These are phyloP conservation scores for Lipomyces spencermartinsiae DNA, from an alignment of 805 yeast species.

Conservation along the genomic window DNA sequence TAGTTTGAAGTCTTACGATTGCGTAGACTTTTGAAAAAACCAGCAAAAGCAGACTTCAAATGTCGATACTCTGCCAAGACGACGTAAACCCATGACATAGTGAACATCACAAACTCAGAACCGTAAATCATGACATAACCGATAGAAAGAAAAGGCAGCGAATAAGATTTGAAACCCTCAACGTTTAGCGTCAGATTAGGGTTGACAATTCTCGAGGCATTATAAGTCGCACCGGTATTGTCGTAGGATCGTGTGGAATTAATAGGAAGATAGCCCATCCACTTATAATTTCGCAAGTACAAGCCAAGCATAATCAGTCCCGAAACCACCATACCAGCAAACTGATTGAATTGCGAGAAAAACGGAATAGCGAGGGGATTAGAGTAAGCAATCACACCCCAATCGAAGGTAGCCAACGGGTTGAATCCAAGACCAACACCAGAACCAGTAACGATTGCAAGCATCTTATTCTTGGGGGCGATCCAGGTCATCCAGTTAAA, in stretches of 20 bases:
- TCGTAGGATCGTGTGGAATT: constrained; percentile 51
- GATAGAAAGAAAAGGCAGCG: constrained; percentile 63
- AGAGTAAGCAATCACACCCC: constrained; percentile 51
- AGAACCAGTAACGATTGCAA: constrained; percentile 71
- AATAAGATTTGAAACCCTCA: constrained; percentile 59
- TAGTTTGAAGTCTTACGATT: constrained; percentile 14
- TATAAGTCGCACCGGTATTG: constrained; percentile 47
- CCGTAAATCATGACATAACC: constrained; percentile 36
- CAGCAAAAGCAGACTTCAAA: constrained; percentile 15
- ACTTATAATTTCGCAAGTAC: constrained; percentile 56
- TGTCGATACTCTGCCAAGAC: constrained; percentile 23
- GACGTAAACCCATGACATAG: constrained; percentile 28
- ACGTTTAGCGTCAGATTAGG: constrained; percentile 53
- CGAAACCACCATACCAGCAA: constrained; percentile 48
- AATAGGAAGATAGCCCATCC: constrained; percentile 60
- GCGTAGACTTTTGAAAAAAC: constrained; percentile 41
- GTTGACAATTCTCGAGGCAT: constrained; percentile 58
- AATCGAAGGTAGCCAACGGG: constrained; percentile 73
- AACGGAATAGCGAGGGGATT: constrained; percentile 53
- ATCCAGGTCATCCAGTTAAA: constrained; percentile 72
- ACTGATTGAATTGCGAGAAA: constrained; percentile 47
- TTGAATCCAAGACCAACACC: constrained; percentile 67
- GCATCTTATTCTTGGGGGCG: constrained; percentile 59
- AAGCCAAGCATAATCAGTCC: constrained; percentile 44
- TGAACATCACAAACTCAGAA: constrained; percentile 36